Evolutionary conservation across 805 yeast genomes (phyloP).

Genomic region (Metschnikowia rubicola): DNA sequence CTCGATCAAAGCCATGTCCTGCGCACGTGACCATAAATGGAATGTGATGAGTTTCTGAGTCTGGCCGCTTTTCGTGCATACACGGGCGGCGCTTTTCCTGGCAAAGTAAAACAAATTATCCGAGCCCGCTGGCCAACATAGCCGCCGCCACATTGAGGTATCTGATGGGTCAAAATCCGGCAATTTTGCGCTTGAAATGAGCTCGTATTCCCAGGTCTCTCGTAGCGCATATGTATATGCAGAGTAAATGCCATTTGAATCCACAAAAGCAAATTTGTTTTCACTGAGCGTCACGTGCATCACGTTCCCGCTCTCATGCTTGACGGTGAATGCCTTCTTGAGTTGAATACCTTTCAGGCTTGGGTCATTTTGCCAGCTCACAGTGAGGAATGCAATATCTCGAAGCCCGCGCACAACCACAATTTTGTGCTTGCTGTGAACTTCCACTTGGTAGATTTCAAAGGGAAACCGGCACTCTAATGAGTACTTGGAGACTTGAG

Average conservation of each 20-base stretch:
- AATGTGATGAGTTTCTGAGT: constrained; percentile 11
- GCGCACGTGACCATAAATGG: constrained; percentile 16
- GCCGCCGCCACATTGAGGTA: constrained; percentile 11
- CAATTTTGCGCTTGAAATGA: not conserved
- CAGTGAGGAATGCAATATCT: constrained; percentile 4
- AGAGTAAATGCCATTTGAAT: constrained; percentile 1
- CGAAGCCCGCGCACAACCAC: constrained; percentile 13
- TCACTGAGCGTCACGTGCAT: constrained; percentile 5
- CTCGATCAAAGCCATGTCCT: constrained; percentile 8
- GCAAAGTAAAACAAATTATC: constrained; percentile 3
- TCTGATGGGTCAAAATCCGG: constrained; percentile 10
- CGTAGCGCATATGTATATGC: constrained; percentile 3
- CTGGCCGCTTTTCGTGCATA: not conserved
- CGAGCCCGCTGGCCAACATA: constrained; percentile 10
- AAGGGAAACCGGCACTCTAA: constrained; percentile 6
- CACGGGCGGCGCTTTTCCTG: constrained; percentile 8
- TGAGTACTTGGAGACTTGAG: not conserved
- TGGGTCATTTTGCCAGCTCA: constrained; percentile 13
- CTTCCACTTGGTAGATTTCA: constrained; percentile 11
- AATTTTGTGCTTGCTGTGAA: constrained; percentile 1
- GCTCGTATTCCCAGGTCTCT: constrained; percentile 5
- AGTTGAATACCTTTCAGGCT: constrained; percentile 5
- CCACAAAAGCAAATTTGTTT: constrained; percentile 6
- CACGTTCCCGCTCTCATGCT: not conserved
- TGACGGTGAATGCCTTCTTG: constrained; percentile 2